These are phyloP conservation scores for Rubia yunnanensis DNA, from an alignment of 257 asterid genomes.

Conservation along the genomic window DNA sequence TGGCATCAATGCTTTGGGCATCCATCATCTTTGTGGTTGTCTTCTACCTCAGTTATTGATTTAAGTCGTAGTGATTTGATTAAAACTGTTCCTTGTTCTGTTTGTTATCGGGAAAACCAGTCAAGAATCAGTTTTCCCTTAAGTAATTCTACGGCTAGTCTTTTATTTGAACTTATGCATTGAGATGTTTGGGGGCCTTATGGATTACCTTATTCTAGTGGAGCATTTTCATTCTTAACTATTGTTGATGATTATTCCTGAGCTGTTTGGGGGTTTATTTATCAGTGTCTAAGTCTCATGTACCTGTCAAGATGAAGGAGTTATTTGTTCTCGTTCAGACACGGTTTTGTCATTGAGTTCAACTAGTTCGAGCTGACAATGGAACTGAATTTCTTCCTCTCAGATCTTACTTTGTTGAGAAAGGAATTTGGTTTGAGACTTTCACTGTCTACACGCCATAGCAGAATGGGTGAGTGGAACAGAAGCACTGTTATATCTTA, in stretches of 20 bases:
- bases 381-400: too few species aligned
- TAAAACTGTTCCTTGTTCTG: background rate
- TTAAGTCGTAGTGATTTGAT: too few species aligned
- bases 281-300: background rate
- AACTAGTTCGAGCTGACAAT: too few species aligned
- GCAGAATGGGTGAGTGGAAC: background rate
- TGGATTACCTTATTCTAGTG: background rate
- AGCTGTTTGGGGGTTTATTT: background rate
- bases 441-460: too few species aligned
- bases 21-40: background rate
- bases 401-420: too few species aligned
- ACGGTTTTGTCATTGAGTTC: too few species aligned
- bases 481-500: too few species aligned
- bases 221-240: background rate
- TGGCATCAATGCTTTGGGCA: background rate
- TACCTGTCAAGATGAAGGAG: too few species aligned
- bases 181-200: background rate
- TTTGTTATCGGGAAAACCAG: background rate
- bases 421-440: too few species aligned
- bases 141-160: background rate
- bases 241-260: background rate
- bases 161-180: background rate
- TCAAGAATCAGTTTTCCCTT: background rate
- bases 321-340: too few species aligned
- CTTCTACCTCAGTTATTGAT: background rate